Base-by-base conservation (phyloP, 1,284 basidiomycete species). In the Papiliotrema nemorosa region DNA sequence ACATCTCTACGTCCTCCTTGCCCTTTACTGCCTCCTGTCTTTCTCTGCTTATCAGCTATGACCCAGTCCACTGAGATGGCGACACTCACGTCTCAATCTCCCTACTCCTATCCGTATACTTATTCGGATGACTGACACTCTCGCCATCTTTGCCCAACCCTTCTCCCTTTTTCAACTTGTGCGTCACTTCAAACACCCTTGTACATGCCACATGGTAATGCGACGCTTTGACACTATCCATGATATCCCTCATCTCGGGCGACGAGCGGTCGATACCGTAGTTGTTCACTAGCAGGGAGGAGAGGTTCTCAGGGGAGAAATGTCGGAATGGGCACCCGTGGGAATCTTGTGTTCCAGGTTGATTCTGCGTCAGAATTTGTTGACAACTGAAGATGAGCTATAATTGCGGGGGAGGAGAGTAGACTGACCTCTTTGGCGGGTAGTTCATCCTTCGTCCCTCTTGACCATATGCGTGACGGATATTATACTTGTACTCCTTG, bases 161-260 rank as follows among this genome's bases (percentile, higher is more conserved):
- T 26, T 94, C 88, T 2, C 92, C 92, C 72, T 89, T 92, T 75
- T 83, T 86, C 51, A 96, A 82, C 6, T 86, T 86, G 72, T 98
- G 94, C 20, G 92, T 96, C 41, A 97, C 81, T 78, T 98, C 96
- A 74, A 93, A 98, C 31, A 98, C 88, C 16, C 93, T 81, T 18
- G 96, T 98, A 76, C 96, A 99, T 3, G 93, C 96, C 42, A 98
- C 86, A 70, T 99, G 94, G 71, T 86, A 97, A 70, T 96, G 91
- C 2, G 81, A 78, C 14, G 78, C 79, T 72, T 92, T 92, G 52
- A 96, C 90, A 12, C 81, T 82, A 42, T 80, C 79, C 77, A 91
- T 80, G 58, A 98, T 85, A 68, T 98, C 96, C n/a, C 84, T 82
- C 59, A 93, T 77, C 64, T 97, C 90, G 3, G 60, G 81, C 77